phyloP scores from a whole-genome alignment of 139 green algal species.

The Closterium sp. region DNA sequence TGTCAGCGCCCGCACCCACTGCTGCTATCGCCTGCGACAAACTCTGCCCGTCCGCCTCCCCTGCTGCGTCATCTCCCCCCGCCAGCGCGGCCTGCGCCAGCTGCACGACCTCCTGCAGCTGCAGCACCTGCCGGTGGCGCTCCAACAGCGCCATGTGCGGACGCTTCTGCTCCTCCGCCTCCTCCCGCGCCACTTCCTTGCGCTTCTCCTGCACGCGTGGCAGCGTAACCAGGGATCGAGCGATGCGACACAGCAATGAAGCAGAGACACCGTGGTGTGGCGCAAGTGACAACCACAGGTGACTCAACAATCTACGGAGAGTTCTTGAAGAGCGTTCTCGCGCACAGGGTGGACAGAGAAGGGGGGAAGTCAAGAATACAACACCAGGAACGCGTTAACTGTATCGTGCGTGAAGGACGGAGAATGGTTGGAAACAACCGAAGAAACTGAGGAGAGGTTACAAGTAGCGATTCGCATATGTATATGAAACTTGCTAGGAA shows the following conservation, averaged over 20 bases:
- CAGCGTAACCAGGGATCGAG: not conserved
- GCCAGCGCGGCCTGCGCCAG: not conserved
- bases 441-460: no score
- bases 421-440: not conserved
- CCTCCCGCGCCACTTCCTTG: not conserved
- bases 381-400: not conserved
- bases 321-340: no score
- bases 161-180: slow-evolving; percentile 15
- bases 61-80: not conserved
- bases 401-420: not conserved
- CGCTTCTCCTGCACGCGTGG: not conserved
- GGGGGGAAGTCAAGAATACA: not conserved
- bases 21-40: not conserved
- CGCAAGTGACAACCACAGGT: not conserved
- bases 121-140: slow-evolving; percentile 8
- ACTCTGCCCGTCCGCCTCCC: not conserved
- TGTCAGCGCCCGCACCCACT: not conserved
- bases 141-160: slow-evolving; percentile 18
- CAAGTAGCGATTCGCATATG: no score
- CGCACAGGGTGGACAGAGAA: no score
- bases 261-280: not conserved
- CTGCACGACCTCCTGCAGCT: slow-evolving; percentile 15
- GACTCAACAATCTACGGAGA: not conserved
- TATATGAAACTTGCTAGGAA: no score
- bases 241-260: not conserved